Base-by-base conservation (phyloP, 148 eudicot species). In the Fagopyrum homotropicum region DNA sequence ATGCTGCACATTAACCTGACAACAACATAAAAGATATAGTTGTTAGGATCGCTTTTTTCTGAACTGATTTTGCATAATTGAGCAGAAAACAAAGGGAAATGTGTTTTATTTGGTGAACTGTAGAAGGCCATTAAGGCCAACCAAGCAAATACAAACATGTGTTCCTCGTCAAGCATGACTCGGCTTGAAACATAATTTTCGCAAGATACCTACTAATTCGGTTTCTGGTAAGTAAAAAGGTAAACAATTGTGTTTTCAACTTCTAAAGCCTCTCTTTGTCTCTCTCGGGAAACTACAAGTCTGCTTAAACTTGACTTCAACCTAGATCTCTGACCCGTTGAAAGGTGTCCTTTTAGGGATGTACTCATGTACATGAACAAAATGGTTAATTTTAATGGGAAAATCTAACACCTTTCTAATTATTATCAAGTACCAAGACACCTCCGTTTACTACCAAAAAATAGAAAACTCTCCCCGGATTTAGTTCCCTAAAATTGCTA, bases 1-100 rank as follows among this genome's bases (percentile, higher is more conserved):
- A 78, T 89, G 75, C 75, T 92, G 92, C 77, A 92, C 94, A 75
- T 83, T 88, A 73, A 76, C 93, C 98, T 95, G 78, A 74, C 22
- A 80, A 82, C 57, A 73, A 69, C 56, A 80, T 26, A 6, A 69
- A 76, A 4, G 30, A 66, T 40, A 35, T 17, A 30, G 71, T 17
- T 40, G 19, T 66, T 35, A 66, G 15, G 30, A 12, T 40, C 45
- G 30, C 14, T 14, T 66, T 66, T 43, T 66, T 35, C 69, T 63
- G 14, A 9, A 63, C 5, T 22, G 71, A 9, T 66, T 49, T 66
- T 66, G 71, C 19, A 1, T 35, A 14, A 35, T 29, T 63, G 45
- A 63, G 26, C 15, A 35, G 71, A 22, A 40, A 40, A 66, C 71
- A 9, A 26, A 35, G 69, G 19, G 11, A 59, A 11, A 7, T 2